These are phyloP conservation scores for Ogataea methanolica DNA, from an alignment of 805 yeast genomes.

Conservation along the genomic window DNA sequence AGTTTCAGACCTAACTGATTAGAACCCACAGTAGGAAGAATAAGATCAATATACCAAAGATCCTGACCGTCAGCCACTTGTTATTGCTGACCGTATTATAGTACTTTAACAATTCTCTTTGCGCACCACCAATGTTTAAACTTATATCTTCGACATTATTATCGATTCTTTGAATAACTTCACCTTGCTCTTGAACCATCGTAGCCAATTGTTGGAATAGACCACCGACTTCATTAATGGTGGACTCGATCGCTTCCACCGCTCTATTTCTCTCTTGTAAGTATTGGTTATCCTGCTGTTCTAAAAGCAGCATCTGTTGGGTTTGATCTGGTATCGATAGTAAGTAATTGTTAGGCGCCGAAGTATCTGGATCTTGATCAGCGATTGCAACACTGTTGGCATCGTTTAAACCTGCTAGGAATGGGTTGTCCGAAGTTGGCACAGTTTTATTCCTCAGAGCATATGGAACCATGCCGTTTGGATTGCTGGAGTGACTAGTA, in stretches of 20 bases:
- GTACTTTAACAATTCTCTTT: slow-evolving; percentile 85
- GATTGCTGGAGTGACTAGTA: background rate
- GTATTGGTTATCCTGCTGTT: slow-evolving; percentile 75
- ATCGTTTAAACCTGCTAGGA: slow-evolving; percentile 23
- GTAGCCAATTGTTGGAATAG: slow-evolving; percentile 92
- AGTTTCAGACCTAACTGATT: slow-evolving; percentile 42
- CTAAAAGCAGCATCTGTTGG: slow-evolving; percentile 74
- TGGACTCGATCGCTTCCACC: slow-evolving; percentile 94
- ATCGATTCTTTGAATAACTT: slow-evolving; percentile 91
- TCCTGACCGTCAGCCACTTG: slow-evolving; percentile 86
- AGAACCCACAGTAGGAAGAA: slow-evolving; percentile 77
- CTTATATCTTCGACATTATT: slow-evolving; percentile 91
- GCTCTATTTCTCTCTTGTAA: slow-evolving; percentile 82
- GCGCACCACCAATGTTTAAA: slow-evolving; percentile 88
- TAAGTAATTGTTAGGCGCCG: slow-evolving; percentile 36
- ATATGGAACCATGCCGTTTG: slow-evolving; percentile 21
- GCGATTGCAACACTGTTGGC: slow-evolving; percentile 10
- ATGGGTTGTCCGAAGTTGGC: slow-evolving; percentile 33
- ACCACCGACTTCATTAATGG: slow-evolving; percentile 94
- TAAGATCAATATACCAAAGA: slow-evolving; percentile 80
- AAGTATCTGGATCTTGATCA: slow-evolving; percentile 15
- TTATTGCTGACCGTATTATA: slow-evolving; percentile 83
- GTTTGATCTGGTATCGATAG: slow-evolving; percentile 80
- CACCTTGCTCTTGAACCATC: slow-evolving; percentile 98
- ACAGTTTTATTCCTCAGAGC: slow-evolving; percentile 21